phyloP scores from a whole-genome alignment of 2,329 filamentous ascomycete species.

The Ophiostoma ips region DNA sequence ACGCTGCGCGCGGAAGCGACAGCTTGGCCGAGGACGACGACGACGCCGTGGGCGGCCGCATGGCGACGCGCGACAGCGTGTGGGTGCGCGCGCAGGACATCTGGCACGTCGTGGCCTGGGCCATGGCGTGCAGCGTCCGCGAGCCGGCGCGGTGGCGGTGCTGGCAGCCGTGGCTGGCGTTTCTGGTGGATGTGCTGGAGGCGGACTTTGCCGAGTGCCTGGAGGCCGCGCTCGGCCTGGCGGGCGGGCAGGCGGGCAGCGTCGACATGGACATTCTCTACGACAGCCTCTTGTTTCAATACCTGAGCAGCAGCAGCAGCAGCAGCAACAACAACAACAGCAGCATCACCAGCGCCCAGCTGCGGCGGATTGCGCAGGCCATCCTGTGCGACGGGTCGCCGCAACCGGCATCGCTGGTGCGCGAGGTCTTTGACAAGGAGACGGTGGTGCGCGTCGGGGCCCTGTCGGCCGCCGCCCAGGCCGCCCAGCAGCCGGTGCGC shows the following conservation, averaged over 20 bases:
- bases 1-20: background rate
- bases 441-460: slow-evolving; percentile 18
- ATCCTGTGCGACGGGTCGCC: slow-evolving; percentile 51
- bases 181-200: slow-evolving; percentile 67
- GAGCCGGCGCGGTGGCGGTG: slow-evolving; percentile 63
- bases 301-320: slow-evolving; percentile 33
- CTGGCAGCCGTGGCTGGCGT: slow-evolving; percentile 69
- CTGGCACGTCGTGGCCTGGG: slow-evolving; percentile 83
- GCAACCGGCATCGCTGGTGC: slow-evolving; percentile 2
- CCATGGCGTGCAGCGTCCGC: slow-evolving; percentile 71
- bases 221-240: slow-evolving; percentile 26
- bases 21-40: slow-evolving; percentile 32
- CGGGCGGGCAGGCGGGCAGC: slow-evolving; percentile 7
- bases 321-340: slow-evolving; percentile 29
- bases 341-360: slow-evolving; percentile 29
- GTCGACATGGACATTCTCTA: slow-evolving; percentile 21
- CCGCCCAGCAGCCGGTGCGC: background rate
- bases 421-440: slow-evolving; percentile 49
- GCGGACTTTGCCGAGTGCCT: slow-evolving; percentile 50
- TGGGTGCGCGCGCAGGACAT: slow-evolving; percentile 74
- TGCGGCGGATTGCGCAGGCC: slow-evolving; percentile 47
- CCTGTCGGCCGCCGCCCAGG: background rate
- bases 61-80: slow-evolving; percentile 52
- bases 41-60: slow-evolving; percentile 39
- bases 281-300: slow-evolving; percentile 47